These are phyloP conservation scores for Vaccinium darrowii DNA, from an alignment of 148 eudicot genomes.

Conservation along the genomic window DNA sequence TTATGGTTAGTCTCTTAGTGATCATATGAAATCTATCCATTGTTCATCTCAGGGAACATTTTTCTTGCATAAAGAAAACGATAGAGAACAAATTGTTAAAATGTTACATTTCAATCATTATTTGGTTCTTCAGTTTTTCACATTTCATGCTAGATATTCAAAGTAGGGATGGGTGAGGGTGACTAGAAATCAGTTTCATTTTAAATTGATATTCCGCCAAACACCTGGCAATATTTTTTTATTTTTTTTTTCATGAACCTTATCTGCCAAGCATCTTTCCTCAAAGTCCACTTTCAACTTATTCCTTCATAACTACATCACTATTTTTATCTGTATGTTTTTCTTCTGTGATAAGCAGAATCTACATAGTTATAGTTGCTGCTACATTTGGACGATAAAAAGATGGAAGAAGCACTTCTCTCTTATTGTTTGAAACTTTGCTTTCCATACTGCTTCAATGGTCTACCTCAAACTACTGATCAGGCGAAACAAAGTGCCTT, in stretches of 20 bases:
- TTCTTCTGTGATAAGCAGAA: background rate
- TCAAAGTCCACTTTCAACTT: background rate
- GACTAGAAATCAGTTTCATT: too few species aligned
- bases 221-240: background rate
- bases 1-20: background rate
- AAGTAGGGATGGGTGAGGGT: background rate
- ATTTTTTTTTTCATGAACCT: background rate
- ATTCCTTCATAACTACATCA: background rate
- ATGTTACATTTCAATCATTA: background rate
- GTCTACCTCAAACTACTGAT: background rate
- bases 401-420: background rate
- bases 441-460: background rate
- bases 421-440: background rate
- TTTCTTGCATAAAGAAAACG: background rate
- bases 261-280: background rate
- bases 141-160: background rate
- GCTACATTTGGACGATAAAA: background rate
- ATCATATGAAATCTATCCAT: background rate
- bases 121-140: background rate
- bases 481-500: background rate
- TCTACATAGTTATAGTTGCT: background rate
- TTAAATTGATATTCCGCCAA: background rate
- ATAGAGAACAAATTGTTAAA: background rate
- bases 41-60: background rate
- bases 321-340: background rate